Base-by-base conservation (phyloP, 768 basidiomycete genomes). In the Boletellus ananas region DNA sequence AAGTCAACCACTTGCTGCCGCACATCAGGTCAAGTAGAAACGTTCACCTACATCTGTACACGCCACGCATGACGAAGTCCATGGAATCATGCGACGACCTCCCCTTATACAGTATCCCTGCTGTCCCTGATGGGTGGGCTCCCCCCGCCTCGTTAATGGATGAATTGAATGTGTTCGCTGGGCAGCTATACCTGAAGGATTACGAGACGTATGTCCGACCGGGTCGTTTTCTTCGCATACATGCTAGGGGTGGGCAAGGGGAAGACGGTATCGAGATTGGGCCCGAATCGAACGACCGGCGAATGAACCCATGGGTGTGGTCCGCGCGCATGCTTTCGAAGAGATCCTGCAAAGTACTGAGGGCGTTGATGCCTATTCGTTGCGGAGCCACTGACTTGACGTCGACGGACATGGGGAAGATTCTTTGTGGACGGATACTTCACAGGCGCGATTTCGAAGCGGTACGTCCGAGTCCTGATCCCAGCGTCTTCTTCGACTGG, bases 241-340 rank as follows among this genome's bases (percentile, higher is more conserved):
- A 63, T 6, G 67, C 76, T 8, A 68, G 60, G 10, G 72, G 78
- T 3, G 74, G 64, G 70, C 71, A 77, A 31, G 77, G 72, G 4
- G 74, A 74, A 4, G 75, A 76, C n/a, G n/a, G n/a, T n/a, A n/a
- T n/a, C n/a, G n/a, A n/a, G n/a, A 54, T 75, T 6, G 59, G 65
- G 3, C 63, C 62, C 35, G 59, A n/a, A 4, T 56, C 52, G n/a
- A 54, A 16, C n/a, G 34, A 43, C 13, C 47, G 53, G 6, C 37
- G 52, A 17, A 4, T 27, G 25, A 4, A 27, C 25, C 25, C 25
- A 27, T 8, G 25, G 8, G 8, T 27, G 4, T 27, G 25, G 25
- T 27, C 8, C 4, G 25, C 25, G 25, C 25, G 8, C 25, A 27
- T 27, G 25, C 8, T 27, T 27, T 27, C 25, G 8, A 27, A 27